Evolutionary conservation across 345 rosid genomes (phyloP), one percentile per base, ranked within the genome.

Genomic region (Carallia brachiata): DNA sequence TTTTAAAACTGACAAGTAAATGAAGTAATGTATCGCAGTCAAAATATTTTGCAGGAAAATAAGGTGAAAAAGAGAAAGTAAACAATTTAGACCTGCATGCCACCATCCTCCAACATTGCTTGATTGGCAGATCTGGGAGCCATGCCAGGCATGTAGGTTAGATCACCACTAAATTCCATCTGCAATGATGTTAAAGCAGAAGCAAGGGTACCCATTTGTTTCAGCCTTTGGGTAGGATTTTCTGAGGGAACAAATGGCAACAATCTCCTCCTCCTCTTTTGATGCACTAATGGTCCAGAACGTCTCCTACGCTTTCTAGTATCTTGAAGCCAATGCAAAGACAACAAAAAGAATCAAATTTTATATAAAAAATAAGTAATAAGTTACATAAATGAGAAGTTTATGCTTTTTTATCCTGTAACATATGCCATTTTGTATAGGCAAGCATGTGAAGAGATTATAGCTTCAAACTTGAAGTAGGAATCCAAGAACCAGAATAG

Each of bases 131-230:
- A 84, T 71, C 86, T 80, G 79, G 89, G 89, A 78, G 92, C 93
- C 90, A 88, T 84, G 63, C 87, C 85, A 0, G 86, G 81, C 12
- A 66, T 55, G 79, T 93, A 93, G 68, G 75, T 83, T 52, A 93
- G 82, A 48, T 80, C 83, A 77, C 88, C 93, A 63, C 88, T 79
- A 70, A 87, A 93, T 72, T 90, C 84, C 76, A 89, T 86, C 19
- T 84, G 73, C 73, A 87, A 73, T 71, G 91, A 81, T 2, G 85
- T 90, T 79, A 92, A 87, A 40, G 98, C 97, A 78, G 85, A 61
- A 52, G 98, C 98, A 76, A 93, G 96, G 39, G 95, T 77, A 23
- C 91, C 84, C 98, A 93, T 83, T 75, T 93, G 91, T 69, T 75
- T 58, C 77, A 90, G 74, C 63, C 96, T 82, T 70, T 63, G 79